A percentile compares a stretch with the other conserved stretches of the same genome.
Evolutionary conservation across 208 protist genomes (phyloP).

Genomic region (Leishmania tarentolae): DNA sequence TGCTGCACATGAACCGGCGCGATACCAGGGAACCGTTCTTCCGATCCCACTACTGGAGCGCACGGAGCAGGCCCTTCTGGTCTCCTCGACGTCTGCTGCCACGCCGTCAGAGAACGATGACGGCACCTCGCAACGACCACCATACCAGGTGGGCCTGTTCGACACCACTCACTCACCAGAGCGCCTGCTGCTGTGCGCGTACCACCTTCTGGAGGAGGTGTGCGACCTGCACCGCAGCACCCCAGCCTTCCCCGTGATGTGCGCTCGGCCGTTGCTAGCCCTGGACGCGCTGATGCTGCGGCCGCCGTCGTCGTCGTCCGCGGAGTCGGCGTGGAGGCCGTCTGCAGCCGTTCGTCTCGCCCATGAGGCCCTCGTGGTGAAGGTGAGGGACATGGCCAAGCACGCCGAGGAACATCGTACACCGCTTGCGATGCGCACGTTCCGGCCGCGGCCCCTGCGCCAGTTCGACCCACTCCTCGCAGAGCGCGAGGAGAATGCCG

Average conservation of each 20-base stretch:
- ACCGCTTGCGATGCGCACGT: constrained; percentile 82
- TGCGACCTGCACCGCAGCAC: constrained; percentile 46
- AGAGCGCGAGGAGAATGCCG: constrained; percentile 48
- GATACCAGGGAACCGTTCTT: constrained; percentile 59
- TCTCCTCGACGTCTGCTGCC: not conserved
- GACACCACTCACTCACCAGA: constrained; percentile 35
- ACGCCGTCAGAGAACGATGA: not conserved
- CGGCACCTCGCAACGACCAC: constrained; percentile 5
- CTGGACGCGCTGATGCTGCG: constrained; percentile 45
- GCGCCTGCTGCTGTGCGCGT: constrained; percentile 60
- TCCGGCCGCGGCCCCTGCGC: constrained; percentile 81
- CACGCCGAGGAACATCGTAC: constrained; percentile 50
- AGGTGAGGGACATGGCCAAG: constrained; percentile 25
- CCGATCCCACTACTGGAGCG: constrained; percentile 69
- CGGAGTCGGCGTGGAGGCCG: constrained; percentile 34
- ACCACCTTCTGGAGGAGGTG: constrained; percentile 54
- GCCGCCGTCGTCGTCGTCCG: not conserved
- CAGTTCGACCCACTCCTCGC: constrained; percentile 84
- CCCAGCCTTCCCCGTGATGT: constrained; percentile 61
- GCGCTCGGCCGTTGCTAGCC: constrained; percentile 46
- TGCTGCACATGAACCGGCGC: constrained; percentile 47
- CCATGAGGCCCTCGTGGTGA: constrained; percentile 47
- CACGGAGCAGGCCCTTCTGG: constrained; percentile 37
- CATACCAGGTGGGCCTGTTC: constrained; percentile 36
- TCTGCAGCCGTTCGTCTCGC: constrained; percentile 37